Percentiles rank a stretch among this genome's conserved stretches.
Evolutionary conservation across 345 rosid genomes (phyloP).

Genomic region (Erysimum cheiranthoides): DNA sequence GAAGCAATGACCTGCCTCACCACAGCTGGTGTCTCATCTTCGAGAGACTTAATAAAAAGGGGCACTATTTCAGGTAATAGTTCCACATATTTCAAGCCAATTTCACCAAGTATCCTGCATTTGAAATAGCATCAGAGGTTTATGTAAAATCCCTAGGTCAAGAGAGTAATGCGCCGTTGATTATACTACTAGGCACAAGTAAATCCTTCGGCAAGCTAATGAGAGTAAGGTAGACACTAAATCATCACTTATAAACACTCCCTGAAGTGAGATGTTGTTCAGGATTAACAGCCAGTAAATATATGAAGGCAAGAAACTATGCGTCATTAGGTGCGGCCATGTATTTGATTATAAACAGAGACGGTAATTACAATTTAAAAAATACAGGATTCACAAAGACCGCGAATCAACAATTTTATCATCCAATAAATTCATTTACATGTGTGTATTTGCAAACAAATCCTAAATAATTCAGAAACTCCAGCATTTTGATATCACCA

Average conservation of each 20-base stretch:
- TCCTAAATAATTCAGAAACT: not conserved
- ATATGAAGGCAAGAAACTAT: not conserved
- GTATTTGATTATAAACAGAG: not conserved
- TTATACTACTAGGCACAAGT: conserved; percentile 5
- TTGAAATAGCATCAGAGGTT: conserved; percentile 19
- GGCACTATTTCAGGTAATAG: conserved; percentile 79
- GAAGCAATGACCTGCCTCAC: conserved; percentile 80
- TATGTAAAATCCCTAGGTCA: not conserved
- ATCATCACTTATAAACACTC: conserved; percentile 21
- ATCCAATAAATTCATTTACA: not conserved
- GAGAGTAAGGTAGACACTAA: conserved; percentile 15
- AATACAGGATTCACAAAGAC: not conserved
- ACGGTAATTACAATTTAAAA: not conserved
- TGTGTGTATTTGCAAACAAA: conserved; percentile 9
- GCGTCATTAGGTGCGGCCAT: not conserved
- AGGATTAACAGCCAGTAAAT: conserved; percentile 5
- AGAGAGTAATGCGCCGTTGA: conserved; percentile 5
- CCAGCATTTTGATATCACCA: not conserved
- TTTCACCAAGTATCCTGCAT: conserved; percentile 79
- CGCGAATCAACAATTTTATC: conserved; percentile 1
- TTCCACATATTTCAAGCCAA: conserved; percentile 76
- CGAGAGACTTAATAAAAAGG: conserved; percentile 65
- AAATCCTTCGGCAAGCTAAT: not conserved
- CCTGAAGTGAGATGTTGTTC: conserved; percentile 10
- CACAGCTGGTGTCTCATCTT: conserved; percentile 87